These are phyloP conservation scores for Boletellus sp. DNA, from an alignment of 768 basidiomycete species.

Conservation along the genomic window DNA sequence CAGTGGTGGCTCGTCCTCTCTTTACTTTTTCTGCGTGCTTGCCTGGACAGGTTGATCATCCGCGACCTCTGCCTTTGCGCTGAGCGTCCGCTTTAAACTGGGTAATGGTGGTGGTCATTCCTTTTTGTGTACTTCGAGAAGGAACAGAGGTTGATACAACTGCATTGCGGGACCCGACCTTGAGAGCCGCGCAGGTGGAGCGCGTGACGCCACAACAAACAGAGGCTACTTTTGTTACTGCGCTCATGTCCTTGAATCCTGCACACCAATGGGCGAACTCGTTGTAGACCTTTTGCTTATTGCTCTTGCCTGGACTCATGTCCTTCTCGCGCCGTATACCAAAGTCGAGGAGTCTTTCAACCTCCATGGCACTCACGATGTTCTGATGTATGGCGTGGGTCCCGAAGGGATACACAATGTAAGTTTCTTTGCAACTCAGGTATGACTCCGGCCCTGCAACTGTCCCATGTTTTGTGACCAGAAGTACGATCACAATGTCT, in stretches of 20 bases:
- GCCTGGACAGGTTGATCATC: slow-evolving; percentile 35
- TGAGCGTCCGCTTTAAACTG: slow-evolving; percentile 34
- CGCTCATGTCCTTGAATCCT: too few relatives aligned
- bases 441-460: slow-evolving; percentile 5
- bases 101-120: slow-evolving; percentile 53
- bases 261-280: slow-evolving; percentile 14
- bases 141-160: slow-evolving; percentile 60
- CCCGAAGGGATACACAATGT: slow-evolving; percentile 46
- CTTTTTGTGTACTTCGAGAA: slow-evolving; percentile 46
- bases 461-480: background rate
- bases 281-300: slow-evolving; percentile 51
- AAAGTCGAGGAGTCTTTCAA: slow-evolving; percentile 99
- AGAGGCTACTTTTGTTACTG: too few relatives aligned
- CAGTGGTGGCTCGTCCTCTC: slow-evolving; percentile 49
- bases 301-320: slow-evolving; percentile 56
- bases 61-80: slow-evolving; percentile 37
- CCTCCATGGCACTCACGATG: slow-evolving; percentile 87
- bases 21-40: slow-evolving; percentile 34
- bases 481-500: slow-evolving; percentile 87
- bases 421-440: slow-evolving; percentile 21
- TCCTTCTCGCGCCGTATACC: slow-evolving; percentile 79
- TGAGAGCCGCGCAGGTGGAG: background rate
- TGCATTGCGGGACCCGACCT: slow-evolving; percentile 34
- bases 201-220: too few relatives aligned
- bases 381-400: slow-evolving; percentile 68